Base-by-base conservation (phyloP, 306 rosid species). In the Cicer arietinum region DNA sequence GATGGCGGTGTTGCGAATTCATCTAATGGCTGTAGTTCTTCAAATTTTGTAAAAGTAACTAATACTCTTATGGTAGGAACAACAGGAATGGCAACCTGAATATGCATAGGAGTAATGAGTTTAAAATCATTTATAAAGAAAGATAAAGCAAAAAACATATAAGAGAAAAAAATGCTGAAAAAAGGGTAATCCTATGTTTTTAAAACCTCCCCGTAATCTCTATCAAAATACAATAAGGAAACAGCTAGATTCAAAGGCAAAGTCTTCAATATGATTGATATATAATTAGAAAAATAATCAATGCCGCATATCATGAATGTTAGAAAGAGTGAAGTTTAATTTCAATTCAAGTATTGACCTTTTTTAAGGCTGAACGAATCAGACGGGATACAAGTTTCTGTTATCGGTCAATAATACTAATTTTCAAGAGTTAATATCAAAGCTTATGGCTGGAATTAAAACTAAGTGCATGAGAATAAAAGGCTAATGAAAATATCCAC, bases 21-120 rank as follows among this genome's bases (percentile, higher is more conserved):
- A 7, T 92, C 99, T 46, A 85, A 53, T 0, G 98, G 96, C 11
- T 87, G 87, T 59, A 95, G 72, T 72, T 92, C 99, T 90, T 95
- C 99, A 11, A 90, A 91, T 83, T 92, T 95, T 0, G 99, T 90
- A 75, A 95, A 95, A 48, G 96, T 92, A 58, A 95, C 98, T 43
- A 95, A 76, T 45, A 95, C 99, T 74, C 88, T 86, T 71, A 95
- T 92, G 14, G 98, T 95, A n/a, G 98, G 98, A 84, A 95, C 90
- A 79, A 95, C 97, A 5, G 98, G 99, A 72, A 95, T 92, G 39
- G 99, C 99, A 69, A 95, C 99, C 99, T 95, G 83, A 51, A 81
- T 12, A 53, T 40, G 60, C 76, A 81, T 13, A 69, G 25, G 43
- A 54, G 10, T 8, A 43, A 80, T 76, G 22, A 67, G 7, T 61